Base-by-base conservation (phyloP, 2,329 filamentous ascomycete species). In the Aspergillus neoniger region DNA sequence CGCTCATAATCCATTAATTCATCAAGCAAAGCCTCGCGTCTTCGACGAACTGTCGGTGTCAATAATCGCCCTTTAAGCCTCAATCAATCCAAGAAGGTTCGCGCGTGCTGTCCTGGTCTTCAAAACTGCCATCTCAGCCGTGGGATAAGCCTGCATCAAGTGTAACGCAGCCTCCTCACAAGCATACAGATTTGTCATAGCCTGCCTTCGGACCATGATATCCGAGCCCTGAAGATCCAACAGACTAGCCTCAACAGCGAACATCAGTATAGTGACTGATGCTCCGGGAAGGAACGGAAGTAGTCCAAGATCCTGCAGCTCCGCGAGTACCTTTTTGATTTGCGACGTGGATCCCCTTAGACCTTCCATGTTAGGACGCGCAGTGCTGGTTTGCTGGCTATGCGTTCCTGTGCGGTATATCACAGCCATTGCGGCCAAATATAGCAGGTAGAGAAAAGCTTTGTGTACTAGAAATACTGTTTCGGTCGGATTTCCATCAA, bases 361-460 rank as follows among this genome's bases (percentile, higher is more conserved):
- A 5, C 51, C 32, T 25, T 19, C 38, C 15, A 44, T 12, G 19
- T 44, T 44, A 4, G 41, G 41, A 23, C 4, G 19, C 3, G 10
- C 21, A 23, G 19, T 21, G 10, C 14, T 23, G 10, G 41, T 19
- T 5, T 32, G 21, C 2, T 32, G 32, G 14, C n/a, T n/a, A 8
- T 10, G 17, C 6, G 32, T 30, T 6, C 32, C 51, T 8, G 51
- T 39, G n/a, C 51, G 51, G 19, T 54, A 38, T 23, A 54, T 54
- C 8, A 54, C 51, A 4, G 28, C 28, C 51, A 54, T 54, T 3
- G 51, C 5, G 15, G 51, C 38, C 8, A 54, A 3, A 10, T 54
- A 54, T 2, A 54, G 51, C 19, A 54, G 19, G 38, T 54, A 54
- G 2, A 54, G 51, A 14, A 39, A 54, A 4, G 51, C 36, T 54